phyloP scores from a whole-genome alignment of 2,329 filamentous ascomycete species.

The Stemphylium vesicarium region DNA sequence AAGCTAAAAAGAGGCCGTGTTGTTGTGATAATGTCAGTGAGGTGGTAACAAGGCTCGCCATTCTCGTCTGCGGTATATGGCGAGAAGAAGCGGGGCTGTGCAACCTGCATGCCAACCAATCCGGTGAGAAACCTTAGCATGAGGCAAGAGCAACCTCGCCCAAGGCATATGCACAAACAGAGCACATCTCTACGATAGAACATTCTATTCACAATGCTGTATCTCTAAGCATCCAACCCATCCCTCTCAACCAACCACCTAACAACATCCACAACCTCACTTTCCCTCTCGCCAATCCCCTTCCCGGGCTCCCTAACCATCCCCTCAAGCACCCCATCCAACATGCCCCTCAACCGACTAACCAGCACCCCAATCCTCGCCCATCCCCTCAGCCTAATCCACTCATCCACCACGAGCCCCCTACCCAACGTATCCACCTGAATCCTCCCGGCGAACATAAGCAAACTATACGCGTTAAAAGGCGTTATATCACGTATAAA shows the following conservation, averaged over 20 bases:
- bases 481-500: conserved; percentile 92
- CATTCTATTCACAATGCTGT: no score
- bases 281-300: conserved; percentile 56
- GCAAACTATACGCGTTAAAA: conserved; percentile 85
- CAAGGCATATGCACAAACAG: no score
- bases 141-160: no score
- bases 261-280: conserved; percentile 76
- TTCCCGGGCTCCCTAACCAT: conserved; percentile 78
- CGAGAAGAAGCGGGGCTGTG: no score
- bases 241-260: conserved; percentile 85
- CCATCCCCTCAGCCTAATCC: conserved; percentile 87
- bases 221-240: conserved; percentile 74
- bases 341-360: conserved; percentile 79
- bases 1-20: no score
- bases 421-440: conserved; percentile 85
- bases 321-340: conserved; percentile 81
- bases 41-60: no score
- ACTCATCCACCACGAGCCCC: conserved; percentile 89
- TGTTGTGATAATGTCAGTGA: no score
- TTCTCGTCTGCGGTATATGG: no score
- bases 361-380: conserved; percentile 92
- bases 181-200: no score
- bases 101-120: no score
- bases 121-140: no score
- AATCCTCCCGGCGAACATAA: conserved; percentile 87